Evolutionary conservation across 2,329 filamentous ascomycete genomes (phyloP), one percentile per base, ranked within the genome.

Genomic region (Pestalotiopsis sp.): DNA sequence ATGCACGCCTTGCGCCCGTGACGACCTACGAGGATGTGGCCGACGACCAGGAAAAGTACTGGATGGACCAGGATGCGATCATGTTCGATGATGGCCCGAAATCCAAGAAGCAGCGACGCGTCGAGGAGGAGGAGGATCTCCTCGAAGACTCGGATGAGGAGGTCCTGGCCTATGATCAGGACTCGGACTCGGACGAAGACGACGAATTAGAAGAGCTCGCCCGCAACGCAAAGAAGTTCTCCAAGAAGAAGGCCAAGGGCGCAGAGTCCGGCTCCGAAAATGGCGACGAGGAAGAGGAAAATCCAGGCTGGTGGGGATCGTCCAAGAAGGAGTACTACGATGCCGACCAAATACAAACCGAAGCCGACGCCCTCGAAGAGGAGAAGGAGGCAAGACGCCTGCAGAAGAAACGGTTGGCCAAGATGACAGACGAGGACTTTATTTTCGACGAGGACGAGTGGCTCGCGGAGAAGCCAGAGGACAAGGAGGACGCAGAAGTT

Each of bases 31-130:
- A 95, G 80, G 94, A 97, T 81, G 91, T 99, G 74, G 93, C 95
- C 72, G 92, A 98, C 79, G 97, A 94, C 1, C 94, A 97, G 79
- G 96, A 99, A 80, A 94, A 97, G 78, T 97, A 97, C 79, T 93
- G 95, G 76, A 85, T 95, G 69, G 96, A 95, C 72, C 89, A 92
- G 72, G 96, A 99, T 81, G 92, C 93, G 77, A 90, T 99, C 71
- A 81, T 95, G 75, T 86, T 99, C 49, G 93, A 97, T 38, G 94
- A 97, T 73, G 92, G 87, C 41, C 93, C 92, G 14, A 88, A 89
- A 52, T 90, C 90, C 38, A 98, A 98, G 83, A 90, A 93, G 72
- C 86, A 91, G 76, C 90, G 91, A 75, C 92, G 90, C 74, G 81
- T 87, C 69, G 85, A 90, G 68, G 91, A 95, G 76, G 89, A 96